phyloP scores from a whole-genome alignment of 2,329 filamentous ascomycete genomes.

The Colletotrichum filicis region DNA sequence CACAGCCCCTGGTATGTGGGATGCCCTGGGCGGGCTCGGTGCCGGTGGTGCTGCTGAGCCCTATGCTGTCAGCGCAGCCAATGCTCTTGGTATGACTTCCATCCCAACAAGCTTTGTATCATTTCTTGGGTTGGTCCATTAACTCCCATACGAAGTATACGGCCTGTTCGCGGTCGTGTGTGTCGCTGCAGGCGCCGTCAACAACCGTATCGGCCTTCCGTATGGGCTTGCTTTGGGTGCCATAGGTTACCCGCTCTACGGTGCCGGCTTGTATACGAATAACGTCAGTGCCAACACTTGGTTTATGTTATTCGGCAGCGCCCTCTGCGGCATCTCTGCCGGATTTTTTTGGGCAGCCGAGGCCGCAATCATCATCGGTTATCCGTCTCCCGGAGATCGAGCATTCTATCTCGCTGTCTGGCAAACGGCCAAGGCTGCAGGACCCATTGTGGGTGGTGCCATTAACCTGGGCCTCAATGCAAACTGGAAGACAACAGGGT shows the following conservation, averaged over 20 bases:
- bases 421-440: slow-evolving; percentile 22
- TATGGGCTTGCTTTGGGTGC: slow-evolving; percentile 16
- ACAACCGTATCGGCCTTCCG: slow-evolving; percentile 16
- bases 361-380: slow-evolving; percentile 60
- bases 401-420: slow-evolving; percentile 20
- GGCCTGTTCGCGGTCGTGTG: slow-evolving; percentile 17
- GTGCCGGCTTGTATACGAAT: slow-evolving; percentile 17
- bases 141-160: neutral
- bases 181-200: slow-evolving; percentile 20
- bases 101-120: neutral
- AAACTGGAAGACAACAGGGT: slow-evolving; percentile 62
- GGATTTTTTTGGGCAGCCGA: slow-evolving; percentile 50
- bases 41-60: slow-evolving; percentile 17
- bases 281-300: slow-evolving; percentile 56
- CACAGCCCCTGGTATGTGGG: slow-evolving; percentile 24
- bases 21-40: slow-evolving; percentile 22
- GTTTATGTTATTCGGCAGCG: slow-evolving; percentile 72
- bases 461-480: slow-evolving; percentile 74
- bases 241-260: slow-evolving; percentile 19
- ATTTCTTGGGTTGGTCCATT: neutral
- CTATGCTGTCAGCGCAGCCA: slow-evolving; percentile 3
- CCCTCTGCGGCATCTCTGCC: slow-evolving; percentile 54
- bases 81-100: neutral
- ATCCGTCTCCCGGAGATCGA: slow-evolving; percentile 52
- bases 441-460: slow-evolving; percentile 67